These are phyloP conservation scores for Echria macrotheca DNA, from an alignment of 495 filamentous ascomycete genomes.

Conservation along the genomic window DNA sequence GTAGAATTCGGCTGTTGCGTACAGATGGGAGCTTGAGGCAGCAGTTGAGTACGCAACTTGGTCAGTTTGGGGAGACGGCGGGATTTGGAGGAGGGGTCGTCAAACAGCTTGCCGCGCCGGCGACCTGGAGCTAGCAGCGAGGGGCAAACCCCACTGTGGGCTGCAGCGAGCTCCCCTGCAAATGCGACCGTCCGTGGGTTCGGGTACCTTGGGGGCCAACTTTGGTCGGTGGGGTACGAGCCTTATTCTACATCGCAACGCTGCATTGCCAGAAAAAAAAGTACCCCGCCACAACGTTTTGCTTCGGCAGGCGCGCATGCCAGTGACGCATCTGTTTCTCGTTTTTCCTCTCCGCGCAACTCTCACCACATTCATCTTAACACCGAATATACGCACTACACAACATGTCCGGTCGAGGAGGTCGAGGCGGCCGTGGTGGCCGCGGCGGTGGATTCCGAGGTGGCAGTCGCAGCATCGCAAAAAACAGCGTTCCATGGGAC, in stretches of 20 bases:
- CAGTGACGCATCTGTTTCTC: background rate
- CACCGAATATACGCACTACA: too few species aligned
- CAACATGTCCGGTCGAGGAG: conserved; percentile 31
- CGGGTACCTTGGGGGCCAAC: too few species aligned
- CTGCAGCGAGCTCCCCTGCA: background rate
- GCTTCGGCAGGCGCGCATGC: conserved; percentile 1
- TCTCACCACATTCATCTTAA: too few species aligned
- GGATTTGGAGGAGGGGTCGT: background rate
- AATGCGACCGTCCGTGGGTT: too few species aligned
- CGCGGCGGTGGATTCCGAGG: conserved; percentile 32
- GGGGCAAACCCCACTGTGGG: background rate
- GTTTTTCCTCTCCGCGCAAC: too few species aligned
- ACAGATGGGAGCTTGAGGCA: too few species aligned
- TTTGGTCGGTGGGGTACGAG: conserved; percentile 6
- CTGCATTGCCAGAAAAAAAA: too few species aligned
- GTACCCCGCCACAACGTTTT: conserved; percentile 14
- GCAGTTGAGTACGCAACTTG: background rate
- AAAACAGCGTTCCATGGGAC: conserved; percentile 29
- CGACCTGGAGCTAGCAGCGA: background rate
- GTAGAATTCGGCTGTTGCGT: too few species aligned
- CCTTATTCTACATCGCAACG: too few species aligned
- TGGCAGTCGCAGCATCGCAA: conserved; percentile 21
- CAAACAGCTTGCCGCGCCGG: background rate
- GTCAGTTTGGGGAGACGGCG: background rate
- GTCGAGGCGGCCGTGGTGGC: conserved; percentile 30